phyloP scores from a whole-genome alignment of 2,329 filamentous ascomycete species.

The Penicillium sp. region DNA sequence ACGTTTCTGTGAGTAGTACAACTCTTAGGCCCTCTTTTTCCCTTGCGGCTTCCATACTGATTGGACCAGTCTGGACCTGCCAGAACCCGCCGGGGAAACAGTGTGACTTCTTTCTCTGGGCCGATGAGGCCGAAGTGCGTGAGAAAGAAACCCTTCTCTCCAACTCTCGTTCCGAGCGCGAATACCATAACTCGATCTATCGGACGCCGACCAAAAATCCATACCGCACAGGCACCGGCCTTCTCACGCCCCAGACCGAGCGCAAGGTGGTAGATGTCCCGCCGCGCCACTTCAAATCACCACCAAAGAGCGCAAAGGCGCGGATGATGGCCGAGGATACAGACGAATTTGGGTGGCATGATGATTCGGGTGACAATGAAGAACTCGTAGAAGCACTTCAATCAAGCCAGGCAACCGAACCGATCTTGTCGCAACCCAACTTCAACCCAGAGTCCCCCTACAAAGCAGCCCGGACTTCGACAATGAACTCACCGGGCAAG shows the following conservation, averaged over 20 bases:
- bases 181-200: slow-evolving; percentile 6
- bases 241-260: slow-evolving; percentile 36
- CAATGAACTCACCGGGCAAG: slow-evolving; percentile 36
- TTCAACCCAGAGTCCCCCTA: slow-evolving; percentile 34
- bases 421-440: slow-evolving; percentile 26
- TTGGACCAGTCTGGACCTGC: slow-evolving; percentile 52
- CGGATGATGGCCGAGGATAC: slow-evolving; percentile 33
- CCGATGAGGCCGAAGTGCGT: slow-evolving; percentile 53
- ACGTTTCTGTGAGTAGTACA: slow-evolving; percentile 44
- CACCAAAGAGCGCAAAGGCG: slow-evolving; percentile 27
- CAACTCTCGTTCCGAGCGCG: slow-evolving; percentile 48
- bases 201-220: slow-evolving; percentile 17
- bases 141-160: slow-evolving; percentile 48
- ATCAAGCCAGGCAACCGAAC: slow-evolving; percentile 10
- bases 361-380: slow-evolving; percentile 33
- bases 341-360: slow-evolving; percentile 38
- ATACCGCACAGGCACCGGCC: slow-evolving; percentile 14
- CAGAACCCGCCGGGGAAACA: slow-evolving; percentile 46
- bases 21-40: neutral
- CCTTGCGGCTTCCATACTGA: neutral
- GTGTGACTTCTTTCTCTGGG: slow-evolving; percentile 61
- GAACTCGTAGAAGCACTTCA: slow-evolving; percentile 15
- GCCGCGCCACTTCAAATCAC: slow-evolving; percentile 12
- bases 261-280: slow-evolving; percentile 13
- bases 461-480: slow-evolving; percentile 35